Evolutionary conservation across 768 basidiomycete species (phyloP).

Genomic region (Dacryopinax spathularia): DNA sequence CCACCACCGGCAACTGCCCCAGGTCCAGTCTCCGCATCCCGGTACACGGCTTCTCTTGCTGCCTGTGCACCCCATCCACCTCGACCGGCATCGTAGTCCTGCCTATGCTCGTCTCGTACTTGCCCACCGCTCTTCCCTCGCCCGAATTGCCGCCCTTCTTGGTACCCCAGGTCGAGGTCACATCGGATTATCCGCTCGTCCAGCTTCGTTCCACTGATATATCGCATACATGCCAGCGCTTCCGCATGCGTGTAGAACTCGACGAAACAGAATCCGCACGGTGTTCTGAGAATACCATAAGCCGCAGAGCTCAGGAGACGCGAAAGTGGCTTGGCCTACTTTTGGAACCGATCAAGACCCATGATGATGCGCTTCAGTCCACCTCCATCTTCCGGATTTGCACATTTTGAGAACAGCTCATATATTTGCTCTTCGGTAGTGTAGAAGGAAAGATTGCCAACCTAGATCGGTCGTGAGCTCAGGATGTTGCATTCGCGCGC

Average conservation of each 20-base stretch:
- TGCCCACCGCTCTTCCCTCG: constrained; percentile 95
- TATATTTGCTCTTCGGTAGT: constrained; percentile 95
- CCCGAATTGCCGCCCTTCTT: constrained; percentile 93
- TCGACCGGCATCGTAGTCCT: constrained; percentile 92
- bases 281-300: constrained; percentile 42
- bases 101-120: constrained; percentile 88
- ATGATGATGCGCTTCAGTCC: constrained; percentile 91
- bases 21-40: constrained; percentile 62
- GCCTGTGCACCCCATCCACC: constrained; percentile 75
- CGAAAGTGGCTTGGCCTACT: constrained; percentile 31
- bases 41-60: constrained; percentile 76
- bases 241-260: constrained; percentile 92
- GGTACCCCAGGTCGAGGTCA: constrained; percentile 92
- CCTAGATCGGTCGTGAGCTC: constrained; percentile 41
- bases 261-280: constrained; percentile 91
- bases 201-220: constrained; percentile 94
- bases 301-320: constrained; percentile 10
- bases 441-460: constrained; percentile 87
- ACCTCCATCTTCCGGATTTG: constrained; percentile 70
- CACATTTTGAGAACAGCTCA: constrained; percentile 82
- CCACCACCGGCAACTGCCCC: constrained; percentile 73
- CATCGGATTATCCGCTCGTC: constrained; percentile 98
- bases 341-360: constrained; percentile 81
- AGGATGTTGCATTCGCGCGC: constrained; percentile 12
- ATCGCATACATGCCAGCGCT: constrained; percentile 81